A percentile compares a stretch with the other conserved stretches of the same genome.
Evolutionary conservation across 73 alveolate genomes (phyloP).

Genomic region (Tetrahymena borealis): DNA sequence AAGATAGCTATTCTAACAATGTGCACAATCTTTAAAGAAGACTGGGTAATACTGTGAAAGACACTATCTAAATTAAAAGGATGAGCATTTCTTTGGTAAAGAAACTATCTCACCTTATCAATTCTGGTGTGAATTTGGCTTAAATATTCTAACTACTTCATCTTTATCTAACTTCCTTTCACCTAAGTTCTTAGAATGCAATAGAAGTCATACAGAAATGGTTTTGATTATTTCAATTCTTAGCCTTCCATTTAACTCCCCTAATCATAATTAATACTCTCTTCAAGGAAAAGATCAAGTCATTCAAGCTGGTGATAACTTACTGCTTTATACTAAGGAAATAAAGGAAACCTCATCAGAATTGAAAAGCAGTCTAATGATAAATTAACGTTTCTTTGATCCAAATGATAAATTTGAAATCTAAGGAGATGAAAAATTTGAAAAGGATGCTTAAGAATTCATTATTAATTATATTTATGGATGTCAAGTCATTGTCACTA

Average conservation of each 20-base stretch:
- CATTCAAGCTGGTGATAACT: slow-evolving; percentile 47
- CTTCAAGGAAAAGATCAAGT: slow-evolving; percentile 54
- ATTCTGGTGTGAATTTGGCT: slow-evolving; percentile 78
- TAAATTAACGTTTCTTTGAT: slow-evolving; percentile 71
- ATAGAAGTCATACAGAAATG: slow-evolving; percentile 46
- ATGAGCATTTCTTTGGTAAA: not conserved
- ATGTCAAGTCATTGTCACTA: slow-evolving; percentile 84
- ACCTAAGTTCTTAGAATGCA: slow-evolving; percentile 56
- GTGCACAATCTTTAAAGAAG: slow-evolving; percentile 55
- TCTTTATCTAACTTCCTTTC: slow-evolving; percentile 53
- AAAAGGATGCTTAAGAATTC: slow-evolving; percentile 65
- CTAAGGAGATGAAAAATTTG: slow-evolving; percentile 29
- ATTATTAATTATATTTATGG: slow-evolving; percentile 62
- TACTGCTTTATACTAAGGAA: slow-evolving; percentile 74
- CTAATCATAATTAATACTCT: slow-evolving; percentile 58
- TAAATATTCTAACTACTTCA: slow-evolving; percentile 35
- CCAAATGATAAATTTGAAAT: slow-evolving; percentile 19
- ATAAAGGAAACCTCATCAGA: slow-evolving; percentile 66
- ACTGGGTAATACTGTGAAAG: slow-evolving; percentile 84
- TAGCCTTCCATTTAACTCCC: slow-evolving; percentile 69
- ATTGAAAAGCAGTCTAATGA: slow-evolving; percentile 60
- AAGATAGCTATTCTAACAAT: slow-evolving; percentile 27
- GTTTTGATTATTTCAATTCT: slow-evolving; percentile 57
- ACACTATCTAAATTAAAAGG: slow-evolving; percentile 50
- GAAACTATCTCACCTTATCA: slow-evolving; percentile 1